Evolutionary conservation across 192 early-diverging fungal genomes (phyloP), one percentile per base, ranked within the genome.

Genomic region (Piromyces finnis): DNA sequence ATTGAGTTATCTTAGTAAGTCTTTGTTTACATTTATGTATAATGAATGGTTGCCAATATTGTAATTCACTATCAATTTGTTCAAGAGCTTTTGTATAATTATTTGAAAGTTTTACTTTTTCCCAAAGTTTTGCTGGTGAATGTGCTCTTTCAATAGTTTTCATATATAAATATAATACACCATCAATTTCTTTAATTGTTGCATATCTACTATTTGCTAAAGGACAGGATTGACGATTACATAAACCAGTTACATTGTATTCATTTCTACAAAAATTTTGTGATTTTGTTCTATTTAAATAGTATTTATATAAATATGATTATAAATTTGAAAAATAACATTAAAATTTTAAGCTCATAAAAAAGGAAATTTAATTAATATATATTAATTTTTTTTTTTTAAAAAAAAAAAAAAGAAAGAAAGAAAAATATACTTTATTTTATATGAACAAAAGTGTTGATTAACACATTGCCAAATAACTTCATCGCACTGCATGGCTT

Each of bases 371-470:
- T n/a, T n/a, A n/a, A n/a, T n/a, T n/a, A n/a, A n/a, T n/a, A n/a
- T n/a, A n/a, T n/a, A n/a, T n/a, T n/a, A n/a, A n/a, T n/a, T n/a
- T n/a, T n/a, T n/a, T n/a, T n/a, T n/a, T n/a, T n/a, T n/a, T n/a
- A n/a, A n/a, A n/a, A n/a, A n/a, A n/a, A n/a, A n/a, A n/a, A n/a
- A n/a, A n/a, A n/a, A n/a, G n/a, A n/a, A n/a, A n/a, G n/a, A n/a
- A n/a, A n/a, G 4, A 29, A 11, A 0, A 36, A 85, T 89, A 78
- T 89, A 94, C 92, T 96, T 96, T 88, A 97, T 92, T 93, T 98
- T 99, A 90, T 92, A 99, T 22, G 96, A 96, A 83, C 97, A 99
- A 84, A 99, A 99, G 84, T 97, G 92, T 88, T 95, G 91, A 84
- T 94, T 96, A 79, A 99, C 95, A 78, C 95, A 94, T 82, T 94